These are phyloP conservation scores for Lactuca sativa DNA, from an alignment of 129 eudicot genomes.

Conservation along the genomic window DNA sequence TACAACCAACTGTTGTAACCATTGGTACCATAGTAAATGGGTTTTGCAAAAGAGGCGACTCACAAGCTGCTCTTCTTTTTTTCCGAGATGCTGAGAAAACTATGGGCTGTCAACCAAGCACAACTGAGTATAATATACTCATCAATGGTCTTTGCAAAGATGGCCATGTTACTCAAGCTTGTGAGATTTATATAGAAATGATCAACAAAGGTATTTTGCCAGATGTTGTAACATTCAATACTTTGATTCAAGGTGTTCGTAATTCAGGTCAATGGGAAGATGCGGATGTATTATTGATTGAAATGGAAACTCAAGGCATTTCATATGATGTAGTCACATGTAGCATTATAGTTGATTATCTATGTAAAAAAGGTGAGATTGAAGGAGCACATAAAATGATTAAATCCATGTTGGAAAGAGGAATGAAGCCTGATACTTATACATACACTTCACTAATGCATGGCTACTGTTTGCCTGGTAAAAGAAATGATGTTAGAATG, in stretches of 20 bases:
- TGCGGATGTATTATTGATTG: background rate
- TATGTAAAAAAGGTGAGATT: slow-evolving; percentile 29
- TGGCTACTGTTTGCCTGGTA: slow-evolving; percentile 36
- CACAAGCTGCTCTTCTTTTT: slow-evolving; percentile 12
- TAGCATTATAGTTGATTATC: slow-evolving; percentile 26
- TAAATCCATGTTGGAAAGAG: slow-evolving; percentile 29
- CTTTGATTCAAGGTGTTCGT: slow-evolving; percentile 33
- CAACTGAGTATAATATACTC: slow-evolving; percentile 28
- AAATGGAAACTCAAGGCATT: slow-evolving; percentile 20
- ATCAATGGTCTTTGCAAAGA: slow-evolving; percentile 33
- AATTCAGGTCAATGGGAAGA: slow-evolving; percentile 18
- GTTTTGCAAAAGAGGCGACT: slow-evolving; percentile 17
- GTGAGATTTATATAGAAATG: slow-evolving; percentile 15
- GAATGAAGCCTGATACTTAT: slow-evolving; percentile 27
- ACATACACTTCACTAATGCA: slow-evolving; percentile 31
- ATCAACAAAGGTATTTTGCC: slow-evolving; percentile 21
- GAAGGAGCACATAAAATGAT: slow-evolving; percentile 20
- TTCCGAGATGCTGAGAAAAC: slow-evolving; percentile 13
- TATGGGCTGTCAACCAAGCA: background rate
- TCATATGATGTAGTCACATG: slow-evolving; percentile 22
- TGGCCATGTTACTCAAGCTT: slow-evolving; percentile 11
- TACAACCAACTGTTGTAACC: slow-evolving; percentile 22
- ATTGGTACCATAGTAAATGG: slow-evolving; percentile 28
- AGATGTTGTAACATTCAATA: slow-evolving; percentile 30
- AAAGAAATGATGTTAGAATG: slow-evolving; percentile 17